A percentile compares a stretch with the other conserved stretches of the same genome.
These are phyloP conservation scores for Parathielavia hyrcaniae DNA, from an alignment of 495 filamentous ascomycete genomes.

Conservation along the genomic window DNA sequence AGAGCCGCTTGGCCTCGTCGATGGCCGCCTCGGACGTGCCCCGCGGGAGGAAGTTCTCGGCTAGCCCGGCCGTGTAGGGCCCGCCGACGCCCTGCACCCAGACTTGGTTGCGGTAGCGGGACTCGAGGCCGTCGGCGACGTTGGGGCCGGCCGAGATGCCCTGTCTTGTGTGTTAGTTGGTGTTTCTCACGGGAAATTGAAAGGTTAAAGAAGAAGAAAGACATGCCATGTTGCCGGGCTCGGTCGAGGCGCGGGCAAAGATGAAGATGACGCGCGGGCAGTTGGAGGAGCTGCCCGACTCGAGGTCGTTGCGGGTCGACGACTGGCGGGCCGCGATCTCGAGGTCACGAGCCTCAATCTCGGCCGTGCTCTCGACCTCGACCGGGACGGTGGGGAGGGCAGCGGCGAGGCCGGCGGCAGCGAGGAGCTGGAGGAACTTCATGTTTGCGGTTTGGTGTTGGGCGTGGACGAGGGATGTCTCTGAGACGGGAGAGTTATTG, in stretches of 20 bases:
- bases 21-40: slow-evolving; percentile 36
- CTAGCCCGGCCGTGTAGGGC: slow-evolving; percentile 32
- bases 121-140: slow-evolving; percentile 28
- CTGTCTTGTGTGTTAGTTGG: slow-evolving; percentile 13
- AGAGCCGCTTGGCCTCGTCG: slow-evolving; percentile 30
- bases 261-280: slow-evolving; percentile 49
- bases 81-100: slow-evolving; percentile 37
- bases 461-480: too few species aligned
- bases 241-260: slow-evolving; percentile 40
- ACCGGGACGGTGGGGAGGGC: slow-evolving; percentile 11
- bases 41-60: slow-evolving; percentile 32
- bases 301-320: slow-evolving; percentile 10
- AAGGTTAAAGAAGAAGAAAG: background rate
- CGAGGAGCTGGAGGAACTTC: slow-evolving; percentile 16
- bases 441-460: slow-evolving; percentile 11
- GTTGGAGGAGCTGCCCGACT: slow-evolving; percentile 6
- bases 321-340: slow-evolving; percentile 7
- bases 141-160: slow-evolving; percentile 27
- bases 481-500: background rate
- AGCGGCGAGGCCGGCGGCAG: slow-evolving; percentile 9
- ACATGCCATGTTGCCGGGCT: slow-evolving; percentile 47
- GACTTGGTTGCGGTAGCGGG: slow-evolving; percentile 19
- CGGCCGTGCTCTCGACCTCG: background rate
- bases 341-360: slow-evolving; percentile 2
- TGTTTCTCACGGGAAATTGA: too few species aligned